Evolutionary conservation across 2,329 filamentous ascomycete species (phyloP).

Genomic region (Aspergillus sp.): DNA sequence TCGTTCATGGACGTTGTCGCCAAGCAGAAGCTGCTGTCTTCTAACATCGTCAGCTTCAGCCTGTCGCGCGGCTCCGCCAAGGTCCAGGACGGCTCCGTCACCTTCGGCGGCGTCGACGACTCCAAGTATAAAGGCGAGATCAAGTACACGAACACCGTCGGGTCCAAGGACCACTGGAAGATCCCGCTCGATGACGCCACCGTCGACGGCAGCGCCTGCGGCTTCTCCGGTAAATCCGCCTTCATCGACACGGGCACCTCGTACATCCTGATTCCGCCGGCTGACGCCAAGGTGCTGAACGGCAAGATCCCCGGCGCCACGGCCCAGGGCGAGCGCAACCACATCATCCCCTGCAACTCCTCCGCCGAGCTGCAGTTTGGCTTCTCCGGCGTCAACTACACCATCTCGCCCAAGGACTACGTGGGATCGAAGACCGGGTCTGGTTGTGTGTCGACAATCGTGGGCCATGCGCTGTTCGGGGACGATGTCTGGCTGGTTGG

Average conservation of each 20-base stretch:
- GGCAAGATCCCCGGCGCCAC: conserved; percentile 62
- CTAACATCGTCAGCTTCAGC: conserved; percentile 70
- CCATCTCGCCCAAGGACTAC: conserved; percentile 71
- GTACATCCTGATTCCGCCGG: conserved; percentile 69
- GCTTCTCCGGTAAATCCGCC: conserved; percentile 56
- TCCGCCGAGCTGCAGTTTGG: conserved; percentile 60
- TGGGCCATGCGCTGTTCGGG: conserved; percentile 67
- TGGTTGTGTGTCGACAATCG: conserved; percentile 67
- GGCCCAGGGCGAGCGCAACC: conserved; percentile 61
- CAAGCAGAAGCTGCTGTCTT: conserved; percentile 55
- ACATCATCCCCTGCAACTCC: conserved; percentile 71
- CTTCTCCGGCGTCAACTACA: conserved; percentile 68
- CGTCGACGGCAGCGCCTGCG: conserved; percentile 59
- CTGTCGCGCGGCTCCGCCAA: conserved; percentile 67
- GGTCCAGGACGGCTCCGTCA: conserved; percentile 70
- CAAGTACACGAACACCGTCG: conserved; percentile 59
- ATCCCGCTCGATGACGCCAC: conserved; percentile 67
- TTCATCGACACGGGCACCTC: conserved; percentile 85
- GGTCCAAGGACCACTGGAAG: conserved; percentile 65
- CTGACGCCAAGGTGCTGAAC: conserved; percentile 68
- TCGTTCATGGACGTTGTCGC: conserved; percentile 67
- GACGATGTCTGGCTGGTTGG: conserved; percentile 73
- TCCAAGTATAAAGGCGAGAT: conserved; percentile 68
- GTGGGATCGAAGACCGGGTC: conserved; percentile 44
- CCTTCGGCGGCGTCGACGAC: conserved; percentile 69